Evolutionary conservation across 768 basidiomycete genomes (phyloP), one percentile per base, ranked within the genome.

Genomic region (Podaxis pistillaris): DNA sequence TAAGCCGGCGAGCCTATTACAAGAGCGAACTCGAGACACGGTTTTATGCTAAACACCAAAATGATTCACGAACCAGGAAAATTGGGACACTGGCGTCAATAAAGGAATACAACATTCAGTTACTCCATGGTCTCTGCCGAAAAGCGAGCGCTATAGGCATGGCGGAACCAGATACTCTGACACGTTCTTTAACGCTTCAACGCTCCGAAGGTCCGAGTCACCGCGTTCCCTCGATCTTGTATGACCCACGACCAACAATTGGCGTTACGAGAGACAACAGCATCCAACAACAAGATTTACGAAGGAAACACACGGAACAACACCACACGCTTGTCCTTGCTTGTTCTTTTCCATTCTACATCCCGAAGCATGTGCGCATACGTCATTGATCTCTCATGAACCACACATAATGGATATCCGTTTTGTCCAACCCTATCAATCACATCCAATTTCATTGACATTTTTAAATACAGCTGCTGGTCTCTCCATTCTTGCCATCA

Each of bases 311-410:
- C 47, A 46, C 55, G 59, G 36, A 19, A 55, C 40, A 56, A 61
- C 46, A 56, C 19, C 52, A 38, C 49, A 37, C 56, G 22, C 24
- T 19, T 15, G 7, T n/a, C 41, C 47, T 33, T 41, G 28, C 40
- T 54, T 53, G 46, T 59, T 60, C 56, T 52, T 52, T 62, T 66
- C 40, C 60, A 58, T 63, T 63, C 63, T 44, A 44, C 40, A 13
- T 52, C 41, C 56, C 63, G 19, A 33, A 46, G 30, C n/a, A 33
- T 11, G 17, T 2, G 9, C 49, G 46, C 41, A 46, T 62, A 56
- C 61, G 61, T 62, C 61, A 62, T 62, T 36, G 6, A 3, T 41
- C 49, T 38, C 46, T 40, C 54, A 47, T 26, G 61, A 49, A 22
- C 33, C 30, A 19, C 15, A n/a, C 15, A n/a, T 19, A n/a, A 46